A percentile compares a stretch with the other conserved stretches of the same genome.
Evolutionary conservation across 2,329 filamentous ascomycete genomes (phyloP).

Genomic region (Sordariomycetes sp.): DNA sequence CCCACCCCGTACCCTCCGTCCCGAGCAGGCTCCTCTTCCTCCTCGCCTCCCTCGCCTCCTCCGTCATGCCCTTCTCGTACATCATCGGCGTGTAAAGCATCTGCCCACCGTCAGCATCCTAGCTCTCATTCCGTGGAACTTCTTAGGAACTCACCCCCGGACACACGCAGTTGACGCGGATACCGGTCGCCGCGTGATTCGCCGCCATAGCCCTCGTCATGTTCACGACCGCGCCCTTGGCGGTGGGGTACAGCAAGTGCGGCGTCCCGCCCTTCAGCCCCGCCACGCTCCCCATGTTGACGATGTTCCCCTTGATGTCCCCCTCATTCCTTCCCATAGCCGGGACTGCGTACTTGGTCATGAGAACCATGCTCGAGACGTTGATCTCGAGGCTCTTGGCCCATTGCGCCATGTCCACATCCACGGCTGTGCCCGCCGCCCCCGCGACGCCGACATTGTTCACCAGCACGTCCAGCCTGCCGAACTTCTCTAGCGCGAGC

Average conservation of each 20-base stretch:
- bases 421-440: constrained; percentile 45
- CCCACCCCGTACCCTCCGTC: constrained; percentile 32
- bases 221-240: constrained; percentile 36
- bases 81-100: constrained; percentile 39
- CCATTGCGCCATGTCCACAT: constrained; percentile 50
- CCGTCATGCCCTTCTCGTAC: constrained; percentile 25
- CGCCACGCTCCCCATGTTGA: constrained; percentile 55
- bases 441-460: constrained; percentile 56
- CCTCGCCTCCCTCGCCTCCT: constrained; percentile 23
- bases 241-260: constrained; percentile 32
- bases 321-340: constrained; percentile 44
- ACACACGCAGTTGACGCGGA: constrained; percentile 38
- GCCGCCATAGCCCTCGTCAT: constrained; percentile 42
- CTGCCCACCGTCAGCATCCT: constrained; percentile 8
- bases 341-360: constrained; percentile 51
- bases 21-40: constrained; percentile 25
- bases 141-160: constrained; percentile 25
- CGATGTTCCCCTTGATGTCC: constrained; percentile 36
- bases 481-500: constrained; percentile 34
- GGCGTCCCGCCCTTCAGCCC: constrained; percentile 36
- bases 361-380: constrained; percentile 54
- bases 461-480: constrained; percentile 50
- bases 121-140: not conserved
- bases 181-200: constrained; percentile 31
- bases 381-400: constrained; percentile 47